Conservation (phyloP, 2,329 filamentous ascomycete genomes). For the Sarocladium oryzae region DNA sequence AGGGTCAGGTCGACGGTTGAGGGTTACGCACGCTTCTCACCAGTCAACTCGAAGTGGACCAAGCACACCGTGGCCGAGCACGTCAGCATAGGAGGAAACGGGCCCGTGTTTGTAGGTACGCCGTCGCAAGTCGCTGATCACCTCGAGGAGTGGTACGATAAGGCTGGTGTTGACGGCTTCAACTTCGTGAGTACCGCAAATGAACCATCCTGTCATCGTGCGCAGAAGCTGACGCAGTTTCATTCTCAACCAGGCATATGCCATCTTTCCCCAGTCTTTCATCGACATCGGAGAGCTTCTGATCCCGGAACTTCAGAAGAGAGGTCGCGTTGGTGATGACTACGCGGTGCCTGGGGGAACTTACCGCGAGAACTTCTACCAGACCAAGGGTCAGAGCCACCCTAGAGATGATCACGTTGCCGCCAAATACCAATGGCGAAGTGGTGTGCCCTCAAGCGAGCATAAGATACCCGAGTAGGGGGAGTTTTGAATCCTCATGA, state of each 20-base stretch:
- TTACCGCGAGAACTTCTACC: conserved; percentile 55
- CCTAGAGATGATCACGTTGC: conserved; percentile 47
- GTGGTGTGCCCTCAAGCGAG: conserved; percentile 11
- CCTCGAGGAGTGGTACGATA: conserved; percentile 59
- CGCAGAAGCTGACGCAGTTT: too few relatives aligned
- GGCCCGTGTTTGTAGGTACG: conserved; percentile 58
- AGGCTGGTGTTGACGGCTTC: conserved; percentile 69
- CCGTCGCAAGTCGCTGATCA: conserved; percentile 58
- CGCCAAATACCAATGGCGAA: conserved; percentile 37
- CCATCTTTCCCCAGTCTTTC: conserved; percentile 61
- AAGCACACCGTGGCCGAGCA: conserved; percentile 64
- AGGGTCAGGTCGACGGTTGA: conserved; percentile 42
- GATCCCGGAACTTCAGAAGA: conserved; percentile 53
- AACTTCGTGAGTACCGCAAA: conserved; percentile 62
- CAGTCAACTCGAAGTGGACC: conserved; percentile 61
- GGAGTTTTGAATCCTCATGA: too few relatives aligned
- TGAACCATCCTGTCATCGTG: too few relatives aligned
- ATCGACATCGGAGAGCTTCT: conserved; percentile 61
- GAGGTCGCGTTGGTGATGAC: conserved; percentile 52
- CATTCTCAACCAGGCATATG: conserved; percentile 44
- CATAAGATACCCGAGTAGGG: not conserved
- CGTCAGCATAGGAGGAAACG: conserved; percentile 61
- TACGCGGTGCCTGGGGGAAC: conserved; percentile 50
- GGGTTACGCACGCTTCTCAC: conserved; percentile 48
- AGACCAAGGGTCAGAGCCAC: conserved; percentile 40